These are phyloP conservation scores for Hemisphaericaspora xylanilytica DNA, from an alignment of 1,139 yeast species.

Conservation along the genomic window DNA sequence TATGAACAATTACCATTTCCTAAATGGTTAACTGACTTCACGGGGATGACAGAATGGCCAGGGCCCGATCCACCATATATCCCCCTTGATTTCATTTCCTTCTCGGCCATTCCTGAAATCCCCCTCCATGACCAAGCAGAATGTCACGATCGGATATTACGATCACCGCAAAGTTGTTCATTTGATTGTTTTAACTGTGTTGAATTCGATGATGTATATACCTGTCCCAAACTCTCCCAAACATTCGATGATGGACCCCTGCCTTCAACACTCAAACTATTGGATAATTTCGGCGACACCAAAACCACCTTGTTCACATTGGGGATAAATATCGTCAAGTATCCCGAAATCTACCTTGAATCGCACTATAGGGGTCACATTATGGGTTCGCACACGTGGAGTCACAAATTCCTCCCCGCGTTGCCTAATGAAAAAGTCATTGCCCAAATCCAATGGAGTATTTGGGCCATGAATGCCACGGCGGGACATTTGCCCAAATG, in stretches of 20 bases:
- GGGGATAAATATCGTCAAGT: slow-evolving; percentile 74
- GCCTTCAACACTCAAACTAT: slow-evolving; percentile 58
- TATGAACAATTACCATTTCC: slow-evolving; percentile 58
- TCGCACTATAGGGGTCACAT: slow-evolving; percentile 67
- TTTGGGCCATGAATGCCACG: slow-evolving; percentile 98
- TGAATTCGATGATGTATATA: slow-evolving; percentile 70
- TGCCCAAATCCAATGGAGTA: slow-evolving; percentile 91
- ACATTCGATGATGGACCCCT: slow-evolving; percentile 97
- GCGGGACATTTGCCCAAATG: slow-evolving; percentile 85
- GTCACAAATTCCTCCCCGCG: slow-evolving; percentile 79
- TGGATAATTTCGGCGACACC: slow-evolving; percentile 43
- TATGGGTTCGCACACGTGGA: slow-evolving; percentile 90
- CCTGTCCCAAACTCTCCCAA: slow-evolving; percentile 75
- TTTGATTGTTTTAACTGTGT: slow-evolving; percentile 85
- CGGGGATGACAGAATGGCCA: slow-evolving; percentile 81
- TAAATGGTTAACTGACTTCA: slow-evolving; percentile 69
- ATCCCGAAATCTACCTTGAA: slow-evolving; percentile 67
- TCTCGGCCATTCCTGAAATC: slow-evolving; percentile 40
- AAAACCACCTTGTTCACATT: slow-evolving; percentile 80
- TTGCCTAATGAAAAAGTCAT: slow-evolving; percentile 74
- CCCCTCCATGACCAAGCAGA: slow-evolving; percentile 56
- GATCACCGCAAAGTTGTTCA: slow-evolving; percentile 55
- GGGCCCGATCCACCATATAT: slow-evolving; percentile 83
- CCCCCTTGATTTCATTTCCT: slow-evolving; percentile 68
- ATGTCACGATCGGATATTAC: slow-evolving; percentile 39